phyloP scores from a whole-genome alignment of 805 yeast species.

The Starmerella cellae region DNA sequence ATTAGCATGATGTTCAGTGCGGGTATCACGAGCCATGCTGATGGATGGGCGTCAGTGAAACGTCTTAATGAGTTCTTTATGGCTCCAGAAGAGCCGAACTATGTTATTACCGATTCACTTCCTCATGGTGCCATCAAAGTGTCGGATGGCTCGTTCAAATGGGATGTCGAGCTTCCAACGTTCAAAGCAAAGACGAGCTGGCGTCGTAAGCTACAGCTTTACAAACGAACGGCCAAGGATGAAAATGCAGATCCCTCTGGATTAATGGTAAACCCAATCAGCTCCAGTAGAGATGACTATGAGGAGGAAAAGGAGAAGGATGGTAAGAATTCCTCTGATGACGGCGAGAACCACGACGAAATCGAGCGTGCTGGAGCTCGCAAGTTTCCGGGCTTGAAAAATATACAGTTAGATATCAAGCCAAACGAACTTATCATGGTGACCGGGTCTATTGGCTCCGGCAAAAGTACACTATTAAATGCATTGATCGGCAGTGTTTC shows the following conservation, averaged over 20 bases:
- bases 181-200: conserved; percentile 10
- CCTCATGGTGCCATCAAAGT: conserved; percentile 38
- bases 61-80: conserved; percentile 19
- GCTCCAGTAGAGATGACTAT: conserved; percentile 5
- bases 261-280: conserved; percentile 1
- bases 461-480: conserved; percentile 59
- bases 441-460: conserved; percentile 73
- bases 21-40: conserved; percentile 32
- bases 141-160: conserved; percentile 44
- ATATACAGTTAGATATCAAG: conserved; percentile 41
- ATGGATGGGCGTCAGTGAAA: conserved; percentile 27
- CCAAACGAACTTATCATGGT: conserved; percentile 62
- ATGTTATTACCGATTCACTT: conserved; percentile 21
- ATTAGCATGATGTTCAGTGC: conserved; percentile 46
- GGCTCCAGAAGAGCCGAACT: conserved; percentile 31
- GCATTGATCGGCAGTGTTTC: conserved; percentile 66
- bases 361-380: conserved; percentile 19
- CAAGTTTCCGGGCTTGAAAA: conserved; percentile 34
- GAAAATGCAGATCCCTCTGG: conserved; percentile 10
- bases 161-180: conserved; percentile 37
- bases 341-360: not conserved
- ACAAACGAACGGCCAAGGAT: conserved; percentile 6
- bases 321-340: not conserved
- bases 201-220: conserved; percentile 12
- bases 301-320: conserved; percentile 16